Base-by-base conservation (phyloP, 441 rosid species). In the Cnidoscolus chayamansa region DNA sequence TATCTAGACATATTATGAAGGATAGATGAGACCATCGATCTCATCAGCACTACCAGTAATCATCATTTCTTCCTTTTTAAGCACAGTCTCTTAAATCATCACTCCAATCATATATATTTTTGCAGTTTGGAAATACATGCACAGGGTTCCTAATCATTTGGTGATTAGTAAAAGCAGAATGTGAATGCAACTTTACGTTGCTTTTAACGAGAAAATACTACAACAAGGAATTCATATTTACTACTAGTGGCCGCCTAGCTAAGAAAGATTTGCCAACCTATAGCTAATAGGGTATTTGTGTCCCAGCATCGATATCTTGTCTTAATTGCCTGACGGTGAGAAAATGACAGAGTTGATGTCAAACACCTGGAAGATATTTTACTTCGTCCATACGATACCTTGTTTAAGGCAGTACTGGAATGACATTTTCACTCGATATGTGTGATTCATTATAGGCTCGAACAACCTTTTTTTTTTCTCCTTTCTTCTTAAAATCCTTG, bases 321-420 rank as follows among this genome's bases (percentile, higher is more conserved):
- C 1, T 45, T 53, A 9, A 5, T 53, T 17, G 8, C 63, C 49
- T 47, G 75, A 65, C 30, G 7, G 69, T 30, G 67, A 78, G 67
- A 76, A 54, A 54, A 47, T 65, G 68, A 64, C 57, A 25, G 51
- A 1, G 5, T 47, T 16, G 6, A 40, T 13, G 31, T 54, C 45
- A 5, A 25, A 20, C 32, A 16, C 51, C 57, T 12, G 25, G 1
- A 53, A 62, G 53, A 40, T 70, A 17, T 62, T 58, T 78, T 71
- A 59, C 82, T 80, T 80, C 72, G 20, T 9, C 13, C 32, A 30
- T 20, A 65, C 76, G 83, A 31, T 72, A 80, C 47, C 76, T 56
- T 32, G 15, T 59, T 40, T 16, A 25, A 25, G 16, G 60, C 59
- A 43, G 47, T 0, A 25, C 25, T 25, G 13, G 13, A 45, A 13